Evolutionary conservation across 2,329 filamentous ascomycete genomes (phyloP), one percentile per base, ranked within the genome.

Genomic region (Beauveria australis): DNA sequence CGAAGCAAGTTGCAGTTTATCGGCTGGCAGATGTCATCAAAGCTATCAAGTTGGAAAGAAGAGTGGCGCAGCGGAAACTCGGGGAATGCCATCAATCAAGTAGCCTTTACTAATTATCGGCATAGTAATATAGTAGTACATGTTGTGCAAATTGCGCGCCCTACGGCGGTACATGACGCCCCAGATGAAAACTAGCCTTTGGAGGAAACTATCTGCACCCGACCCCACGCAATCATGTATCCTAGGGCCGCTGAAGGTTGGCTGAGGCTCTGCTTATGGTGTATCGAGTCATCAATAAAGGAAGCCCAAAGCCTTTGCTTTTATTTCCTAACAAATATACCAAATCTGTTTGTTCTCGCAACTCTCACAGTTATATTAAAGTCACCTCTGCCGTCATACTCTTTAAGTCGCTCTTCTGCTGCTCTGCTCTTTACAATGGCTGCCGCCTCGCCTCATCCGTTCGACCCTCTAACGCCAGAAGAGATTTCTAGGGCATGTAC

Each of bases 401-500:
- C 19, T 26, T 24, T 14, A 16, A 33, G 16, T n/a, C 16, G 18
- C 47, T 24, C 10, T 33, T 18, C 33, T 37, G 26, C 47, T 24
- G 5, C 19, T 5, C 49, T 37, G 41, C 30, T 48, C 33, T 2
- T 40, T 33, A 16, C 53, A 16, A 61, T 62, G 61, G 47, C 47
- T 19, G 41, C 37, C 22, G 19, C 47, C 1, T 22, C 28, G 16
- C 60, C 28, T 14, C 69, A 70, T 44, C 69, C 68, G 0, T 65
- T 71, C 43, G 68, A 71, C 49, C 69, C 68, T 58, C 63, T 70
- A 24, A 52, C 46, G 24, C 65, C 68, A 3, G 63, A 65, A 10
- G 69, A 71, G 56, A 70, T 71, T 2, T 64, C 65, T 0, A 64
- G 59, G 62, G 68, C 64, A 41, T 54, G 62, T 60, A 9, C 4